These are phyloP conservation scores for Aspergillus nanangensis DNA, from an alignment of 495 filamentous ascomycete species.

Conservation along the genomic window DNA sequence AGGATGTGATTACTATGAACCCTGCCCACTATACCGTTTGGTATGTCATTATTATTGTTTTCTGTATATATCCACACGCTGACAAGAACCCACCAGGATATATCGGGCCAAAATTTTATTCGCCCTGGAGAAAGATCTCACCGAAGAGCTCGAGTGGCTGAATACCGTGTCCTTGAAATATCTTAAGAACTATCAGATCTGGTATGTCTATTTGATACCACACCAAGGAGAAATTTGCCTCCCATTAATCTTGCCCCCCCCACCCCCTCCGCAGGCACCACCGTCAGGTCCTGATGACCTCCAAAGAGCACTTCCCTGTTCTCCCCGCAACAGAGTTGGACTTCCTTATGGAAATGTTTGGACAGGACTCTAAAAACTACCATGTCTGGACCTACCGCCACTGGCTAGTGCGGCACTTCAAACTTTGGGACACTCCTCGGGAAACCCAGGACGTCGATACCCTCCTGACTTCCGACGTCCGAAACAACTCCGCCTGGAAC, in stretches of 20 bases:
- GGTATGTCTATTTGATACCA: too few relatives aligned
- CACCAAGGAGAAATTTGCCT: too few relatives aligned
- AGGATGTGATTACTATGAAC: constrained; percentile 85
- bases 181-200: constrained; percentile 98
- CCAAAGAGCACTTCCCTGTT: constrained; percentile 51
- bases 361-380: constrained; percentile 90
- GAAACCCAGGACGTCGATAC: constrained; percentile 68
- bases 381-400: constrained; percentile 97
- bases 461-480: constrained; percentile 71
- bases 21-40: constrained; percentile 98
- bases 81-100: constrained; percentile 49
- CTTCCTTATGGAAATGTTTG: constrained; percentile 80
- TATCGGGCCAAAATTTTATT: constrained; percentile 79
- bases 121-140: constrained; percentile 59
- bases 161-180: constrained; percentile 75
- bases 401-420: constrained; percentile 82
- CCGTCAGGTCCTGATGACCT: constrained; percentile 72
- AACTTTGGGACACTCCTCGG: constrained; percentile 57
- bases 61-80: too few relatives aligned
- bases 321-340: constrained; percentile 57
- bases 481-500: constrained; percentile 97
- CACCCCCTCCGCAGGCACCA: constrained; percentile 69
- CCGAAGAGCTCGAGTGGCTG: constrained; percentile 76
- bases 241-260: too few relatives aligned
- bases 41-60: constrained; percentile 33